Conservation (phyloP, 257 asterid genomes). For the Nicotiana tomentosiformis region DNA sequence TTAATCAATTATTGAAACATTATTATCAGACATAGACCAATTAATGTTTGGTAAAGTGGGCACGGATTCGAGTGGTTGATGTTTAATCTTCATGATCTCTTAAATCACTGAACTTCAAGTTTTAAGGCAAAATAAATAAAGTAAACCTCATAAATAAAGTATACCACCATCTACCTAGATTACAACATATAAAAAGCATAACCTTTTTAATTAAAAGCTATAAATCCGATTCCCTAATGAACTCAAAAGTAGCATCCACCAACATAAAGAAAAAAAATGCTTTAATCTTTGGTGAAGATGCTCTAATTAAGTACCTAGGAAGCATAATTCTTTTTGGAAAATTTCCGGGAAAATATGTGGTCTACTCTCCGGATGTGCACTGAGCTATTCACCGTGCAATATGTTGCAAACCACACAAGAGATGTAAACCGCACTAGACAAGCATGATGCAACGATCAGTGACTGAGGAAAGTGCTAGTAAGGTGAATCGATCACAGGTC, state of each 20-base stretch:
- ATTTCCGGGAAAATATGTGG: too few species aligned
- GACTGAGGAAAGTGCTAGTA: too few species aligned
- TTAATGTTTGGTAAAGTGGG: conserved; percentile 7
- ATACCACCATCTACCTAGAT: background rate
- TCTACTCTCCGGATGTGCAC: too few species aligned
- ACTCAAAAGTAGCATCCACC: conserved; percentile 10
- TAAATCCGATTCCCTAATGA: background rate
- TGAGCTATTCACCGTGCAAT: rapidly evolving
- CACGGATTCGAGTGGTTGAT: background rate
- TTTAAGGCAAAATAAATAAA: background rate
- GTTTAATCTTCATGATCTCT: background rate
- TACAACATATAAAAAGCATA: background rate
- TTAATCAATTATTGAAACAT: conserved; percentile 8
- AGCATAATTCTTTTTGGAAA: background rate
- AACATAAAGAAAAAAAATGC: background rate
- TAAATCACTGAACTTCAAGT: background rate
- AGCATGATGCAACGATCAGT: too few species aligned
- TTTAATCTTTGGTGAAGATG: background rate
- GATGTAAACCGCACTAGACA: too few species aligned
- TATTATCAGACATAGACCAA: background rate
- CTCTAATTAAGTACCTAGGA: background rate
- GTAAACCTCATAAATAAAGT: background rate
- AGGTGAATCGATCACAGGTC: too few species aligned
- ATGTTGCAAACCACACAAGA: too few species aligned
- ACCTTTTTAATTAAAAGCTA: background rate